Conservation (phyloP, 192 early-diverging fungal genomes). For the Linnemannia exigua region DNA sequence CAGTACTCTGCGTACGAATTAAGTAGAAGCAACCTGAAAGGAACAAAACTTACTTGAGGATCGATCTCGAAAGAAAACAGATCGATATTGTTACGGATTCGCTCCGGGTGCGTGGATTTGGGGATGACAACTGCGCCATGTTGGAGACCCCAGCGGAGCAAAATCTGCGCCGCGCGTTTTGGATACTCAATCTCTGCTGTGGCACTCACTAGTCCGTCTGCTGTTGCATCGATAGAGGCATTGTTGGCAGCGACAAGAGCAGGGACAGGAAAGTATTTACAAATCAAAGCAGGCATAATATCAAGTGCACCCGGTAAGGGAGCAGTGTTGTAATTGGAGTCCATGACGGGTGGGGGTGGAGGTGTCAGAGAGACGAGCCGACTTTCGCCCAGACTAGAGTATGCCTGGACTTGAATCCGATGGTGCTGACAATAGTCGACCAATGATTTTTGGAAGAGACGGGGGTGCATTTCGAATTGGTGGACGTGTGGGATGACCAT, state of each 20-base stretch:
- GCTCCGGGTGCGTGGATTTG: slow-evolving; percentile 66
- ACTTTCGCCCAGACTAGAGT: slow-evolving; percentile 80
- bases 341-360: slow-evolving; percentile 26
- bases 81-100: slow-evolving; percentile 60
- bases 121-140: slow-evolving; percentile 76
- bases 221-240: neutral
- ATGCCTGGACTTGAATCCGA: slow-evolving; percentile 75
- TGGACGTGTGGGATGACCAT: slow-evolving; percentile 74
- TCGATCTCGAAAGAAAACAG: slow-evolving; percentile 65
- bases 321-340: slow-evolving; percentile 23
- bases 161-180: slow-evolving; percentile 61
- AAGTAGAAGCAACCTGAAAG: no score
- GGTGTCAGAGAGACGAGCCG: slow-evolving; percentile 43
- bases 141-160: slow-evolving; percentile 78
- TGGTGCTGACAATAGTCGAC: slow-evolving; percentile 68
- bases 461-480: slow-evolving; percentile 81
- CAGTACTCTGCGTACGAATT: no score
- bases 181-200: slow-evolving; percentile 26
- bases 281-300: slow-evolving; percentile 51
- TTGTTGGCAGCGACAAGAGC: neutral
- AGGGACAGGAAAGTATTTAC: slow-evolving; percentile 46
- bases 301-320: slow-evolving; percentile 33
- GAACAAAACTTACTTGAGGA: slow-evolving; percentile 47
- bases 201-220: no score
- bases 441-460: slow-evolving; percentile 68